Evolutionary conservation across 2,329 filamentous ascomycete species (phyloP).

Genomic region (Fusarium siculi): DNA sequence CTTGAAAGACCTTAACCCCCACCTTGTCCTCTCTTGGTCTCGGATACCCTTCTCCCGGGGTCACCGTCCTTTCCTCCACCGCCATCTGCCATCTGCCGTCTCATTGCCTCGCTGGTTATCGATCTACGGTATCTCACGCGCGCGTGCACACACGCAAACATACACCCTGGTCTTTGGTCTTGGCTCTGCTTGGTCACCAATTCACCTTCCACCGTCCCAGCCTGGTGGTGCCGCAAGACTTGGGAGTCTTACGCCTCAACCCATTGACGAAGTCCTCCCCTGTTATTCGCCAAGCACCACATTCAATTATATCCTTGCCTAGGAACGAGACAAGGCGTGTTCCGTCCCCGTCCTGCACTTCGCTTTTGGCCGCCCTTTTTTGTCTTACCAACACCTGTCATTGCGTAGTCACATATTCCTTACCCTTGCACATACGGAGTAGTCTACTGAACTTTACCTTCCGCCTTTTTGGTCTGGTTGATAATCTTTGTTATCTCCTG

Average conservation of each 20-base stretch:
- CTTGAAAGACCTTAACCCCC: background rate
- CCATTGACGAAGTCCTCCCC: slow-evolving; percentile 27
- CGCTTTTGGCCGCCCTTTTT: slow-evolving; percentile 24
- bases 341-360: slow-evolving; percentile 7
- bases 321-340: slow-evolving; percentile 21
- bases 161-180: slow-evolving; percentile 22
- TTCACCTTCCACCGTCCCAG: slow-evolving; percentile 26
- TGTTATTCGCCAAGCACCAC: slow-evolving; percentile 31
- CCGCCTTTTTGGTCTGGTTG: slow-evolving; percentile 17
- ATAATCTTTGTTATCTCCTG: slow-evolving; percentile 22
- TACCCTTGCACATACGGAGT: slow-evolving; percentile 7
- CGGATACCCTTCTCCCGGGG: slow-evolving; percentile 22
- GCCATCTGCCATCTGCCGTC: slow-evolving; percentile 33
- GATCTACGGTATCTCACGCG: slow-evolving; percentile 25
- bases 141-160: slow-evolving; percentile 1
- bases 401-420: slow-evolving; percentile 26
- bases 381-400: slow-evolving; percentile 34
- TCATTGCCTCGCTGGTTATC: slow-evolving; percentile 16
- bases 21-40: slow-evolving; percentile 1
- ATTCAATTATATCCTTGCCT: slow-evolving; percentile 16
- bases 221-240: slow-evolving; percentile 32
- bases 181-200: slow-evolving; percentile 17
- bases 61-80: slow-evolving; percentile 32
- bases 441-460: slow-evolving; percentile 1
- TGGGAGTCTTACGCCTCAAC: background rate